Evolutionary conservation across 176 grass and related monocot genomes (phyloP).

Genomic region (Juncus effusus): DNA sequence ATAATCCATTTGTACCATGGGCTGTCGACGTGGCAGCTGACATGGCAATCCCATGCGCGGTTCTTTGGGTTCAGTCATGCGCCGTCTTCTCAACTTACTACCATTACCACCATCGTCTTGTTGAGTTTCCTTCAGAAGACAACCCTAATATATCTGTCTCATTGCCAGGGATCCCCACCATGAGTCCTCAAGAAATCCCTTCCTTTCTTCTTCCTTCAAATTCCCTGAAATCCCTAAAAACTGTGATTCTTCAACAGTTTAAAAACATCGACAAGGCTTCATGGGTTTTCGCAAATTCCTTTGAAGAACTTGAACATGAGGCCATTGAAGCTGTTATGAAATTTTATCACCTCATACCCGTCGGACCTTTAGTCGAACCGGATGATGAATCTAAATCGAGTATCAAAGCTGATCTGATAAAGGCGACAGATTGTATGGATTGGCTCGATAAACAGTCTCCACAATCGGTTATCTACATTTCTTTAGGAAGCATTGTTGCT

Average conservation of each 20-base stretch:
- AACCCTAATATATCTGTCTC: slow-evolving; percentile 23
- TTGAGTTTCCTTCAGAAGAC: slow-evolving; percentile 43
- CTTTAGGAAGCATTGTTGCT: slow-evolving; percentile 65
- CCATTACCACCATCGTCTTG: slow-evolving; percentile 43
- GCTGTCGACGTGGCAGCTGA: slow-evolving; percentile 43
- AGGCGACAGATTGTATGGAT: slow-evolving; percentile 35
- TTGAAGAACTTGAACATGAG: slow-evolving; percentile 52
- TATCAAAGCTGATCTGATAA: slow-evolving; percentile 48
- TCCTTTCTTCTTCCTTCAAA: slow-evolving; percentile 66
- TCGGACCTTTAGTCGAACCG: slow-evolving; percentile 58
- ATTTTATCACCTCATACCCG: slow-evolving; percentile 36
- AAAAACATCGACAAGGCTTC: slow-evolving; percentile 40
- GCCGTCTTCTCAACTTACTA: slow-evolving; percentile 73
- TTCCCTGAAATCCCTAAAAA: slow-evolving; percentile 35
- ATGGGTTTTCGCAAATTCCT: slow-evolving; percentile 74
- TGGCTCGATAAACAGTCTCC: slow-evolving; percentile 54
- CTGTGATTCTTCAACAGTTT: slow-evolving; percentile 47
- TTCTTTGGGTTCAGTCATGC: slow-evolving; percentile 86
- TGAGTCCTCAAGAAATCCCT: slow-evolving; percentile 45
- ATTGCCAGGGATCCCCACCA: slow-evolving; percentile 49
- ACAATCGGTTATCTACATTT: slow-evolving; percentile 62
- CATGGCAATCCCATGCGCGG: slow-evolving; percentile 43
- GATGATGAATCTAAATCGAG: not conserved
- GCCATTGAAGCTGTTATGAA: slow-evolving; percentile 32
- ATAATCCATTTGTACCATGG: slow-evolving; percentile 74